These are phyloP conservation scores for Pseudogymnoascus sp. DNA, from an alignment of 2,329 filamentous ascomycete species.

Conservation along the genomic window DNA sequence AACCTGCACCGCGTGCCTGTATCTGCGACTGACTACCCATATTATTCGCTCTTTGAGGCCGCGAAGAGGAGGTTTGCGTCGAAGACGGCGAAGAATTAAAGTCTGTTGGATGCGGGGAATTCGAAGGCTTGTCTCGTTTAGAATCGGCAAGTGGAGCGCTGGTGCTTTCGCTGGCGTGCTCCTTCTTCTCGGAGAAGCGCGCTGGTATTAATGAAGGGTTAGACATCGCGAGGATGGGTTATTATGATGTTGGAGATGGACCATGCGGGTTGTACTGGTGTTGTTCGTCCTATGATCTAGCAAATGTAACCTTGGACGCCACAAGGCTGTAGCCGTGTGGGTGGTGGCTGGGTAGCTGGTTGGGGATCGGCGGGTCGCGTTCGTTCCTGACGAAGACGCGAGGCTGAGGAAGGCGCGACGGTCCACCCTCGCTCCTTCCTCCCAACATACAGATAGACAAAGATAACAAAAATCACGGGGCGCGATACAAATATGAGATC, in stretches of 20 bases:
- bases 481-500: neutral
- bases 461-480: neutral
- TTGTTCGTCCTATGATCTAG: neutral
- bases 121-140: neutral
- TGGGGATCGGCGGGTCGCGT: neutral
- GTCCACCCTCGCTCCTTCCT: neutral
- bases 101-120: neutral
- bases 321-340: neutral
- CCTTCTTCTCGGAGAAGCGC: neutral
- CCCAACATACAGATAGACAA: neutral
- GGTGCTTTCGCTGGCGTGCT: neutral
- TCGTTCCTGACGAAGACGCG: neutral
- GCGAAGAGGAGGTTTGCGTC: neutral
- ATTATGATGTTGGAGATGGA: neutral
- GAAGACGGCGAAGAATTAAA: neutral
- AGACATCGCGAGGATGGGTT: neutral
- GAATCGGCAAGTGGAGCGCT: constrained; percentile 3
- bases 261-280: neutral
- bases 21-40: neutral
- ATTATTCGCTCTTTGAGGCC: neutral
- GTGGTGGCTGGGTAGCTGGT: neutral
- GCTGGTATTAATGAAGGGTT: neutral
- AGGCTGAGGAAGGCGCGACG: neutral
- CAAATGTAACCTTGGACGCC: constrained; percentile 2
- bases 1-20: neutral